Conservation (phyloP, 2,329 filamentous ascomycete genomes). For the Akanthomyces uredinophilus region DNA sequence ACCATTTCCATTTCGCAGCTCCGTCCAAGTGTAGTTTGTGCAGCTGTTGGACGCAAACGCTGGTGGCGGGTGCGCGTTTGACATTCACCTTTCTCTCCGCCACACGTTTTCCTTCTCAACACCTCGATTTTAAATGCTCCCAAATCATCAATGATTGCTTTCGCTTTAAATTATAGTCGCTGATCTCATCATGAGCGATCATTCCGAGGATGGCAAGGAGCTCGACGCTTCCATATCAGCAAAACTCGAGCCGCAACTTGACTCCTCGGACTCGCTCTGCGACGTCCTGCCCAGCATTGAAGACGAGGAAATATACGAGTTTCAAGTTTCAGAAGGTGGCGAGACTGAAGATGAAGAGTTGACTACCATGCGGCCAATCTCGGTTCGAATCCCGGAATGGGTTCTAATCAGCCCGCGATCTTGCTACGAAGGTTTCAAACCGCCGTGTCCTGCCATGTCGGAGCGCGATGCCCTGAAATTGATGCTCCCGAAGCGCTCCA, state of each 20-base stretch:
- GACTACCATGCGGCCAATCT: background rate
- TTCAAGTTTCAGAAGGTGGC: background rate
- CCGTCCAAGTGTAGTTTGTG: no score
- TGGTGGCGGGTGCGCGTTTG: background rate
- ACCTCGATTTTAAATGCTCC: background rate
- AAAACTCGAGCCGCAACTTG: background rate
- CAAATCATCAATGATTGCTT: background rate
- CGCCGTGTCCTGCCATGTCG: slow-evolving; percentile 10
- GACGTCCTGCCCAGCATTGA: background rate
- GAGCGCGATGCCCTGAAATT: slow-evolving; percentile 12
- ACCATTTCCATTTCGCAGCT: no score
- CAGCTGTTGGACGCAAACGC: background rate
- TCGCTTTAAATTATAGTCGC: background rate
- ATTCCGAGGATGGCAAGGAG: background rate
- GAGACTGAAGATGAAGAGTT: background rate
- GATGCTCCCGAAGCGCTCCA: background rate
- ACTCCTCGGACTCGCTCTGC: background rate
- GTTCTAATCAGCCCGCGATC: background rate
- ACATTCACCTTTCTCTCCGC: background rate
- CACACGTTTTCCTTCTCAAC: background rate
- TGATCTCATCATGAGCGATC: background rate
- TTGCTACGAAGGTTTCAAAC: background rate
- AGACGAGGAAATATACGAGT: background rate
- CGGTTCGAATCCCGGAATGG: background rate
- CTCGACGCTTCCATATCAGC: background rate